Base-by-base conservation (phyloP, 2,329 filamentous ascomycete species). In the Botrytis tulipae region DNA sequence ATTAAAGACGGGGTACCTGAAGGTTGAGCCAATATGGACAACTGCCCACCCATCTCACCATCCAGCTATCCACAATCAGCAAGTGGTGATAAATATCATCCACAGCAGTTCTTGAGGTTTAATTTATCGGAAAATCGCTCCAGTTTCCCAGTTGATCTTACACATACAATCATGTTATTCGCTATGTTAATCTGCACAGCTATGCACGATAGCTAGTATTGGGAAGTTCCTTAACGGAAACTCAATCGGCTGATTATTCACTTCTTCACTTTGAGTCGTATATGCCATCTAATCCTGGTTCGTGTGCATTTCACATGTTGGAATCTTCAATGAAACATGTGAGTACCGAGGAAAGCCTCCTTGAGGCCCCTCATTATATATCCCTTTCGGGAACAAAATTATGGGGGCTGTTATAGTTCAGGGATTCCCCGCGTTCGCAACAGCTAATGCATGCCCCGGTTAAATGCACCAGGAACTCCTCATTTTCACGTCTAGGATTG, bases 401-500 rank as follows among this genome's bases (percentile, higher is more conserved):
- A 20, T 54, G 37, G 32, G 60, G 29, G n/a, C n/a, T 40, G 20
- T 29, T 18, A 48, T 32, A 22, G 14, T 65, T n/a, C 37, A 67
- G 66, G 46, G 61, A 59, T 72, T 72, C 60, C 46, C 70, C 60
- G 70, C 61, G 59, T 67, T 22, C 29, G 29, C 35, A 35, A 72
- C 16, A 57, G 20, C 37, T 57, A 25, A 18, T 71, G 46, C 46
- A 54, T 66, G 25, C 18, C 35, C 51, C 65, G 48, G 35, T 68
- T 57, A 57, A 54, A 72, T 57, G 12, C 7, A 14, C 9, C 8
- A 54, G 10, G 35, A 25, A 54, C n/a, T 42, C 37, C 60, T n/a
- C 44, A 67, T 8, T 35, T 57, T 68, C 35, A 57, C 18, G 25
- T 40, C 54, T 57, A 14, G 44, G 12, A 25, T 32, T 16, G 4